Evolutionary conservation across 2,329 filamentous ascomycete genomes (phyloP).

Genomic region (Sordariomycetes sp.): DNA sequence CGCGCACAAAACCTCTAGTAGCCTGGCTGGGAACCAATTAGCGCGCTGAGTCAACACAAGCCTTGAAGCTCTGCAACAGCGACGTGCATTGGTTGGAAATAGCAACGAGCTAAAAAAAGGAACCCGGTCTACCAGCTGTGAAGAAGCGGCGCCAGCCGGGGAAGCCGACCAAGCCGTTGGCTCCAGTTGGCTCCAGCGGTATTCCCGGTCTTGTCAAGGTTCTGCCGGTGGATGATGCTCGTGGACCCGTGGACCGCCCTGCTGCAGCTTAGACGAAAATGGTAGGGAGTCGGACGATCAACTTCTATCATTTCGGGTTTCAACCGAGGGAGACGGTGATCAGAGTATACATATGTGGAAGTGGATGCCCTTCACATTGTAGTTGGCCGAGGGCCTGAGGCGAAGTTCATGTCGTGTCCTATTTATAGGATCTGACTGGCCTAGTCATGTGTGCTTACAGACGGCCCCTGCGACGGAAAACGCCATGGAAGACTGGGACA

Average conservation of each 20-base stretch:
- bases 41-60: not conserved
- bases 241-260: not conserved
- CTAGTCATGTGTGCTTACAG: too few relatives aligned
- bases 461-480: too few relatives aligned
- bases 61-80: not conserved
- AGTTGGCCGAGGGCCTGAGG: not conserved
- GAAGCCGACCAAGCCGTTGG: not conserved
- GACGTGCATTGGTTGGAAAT: not conserved
- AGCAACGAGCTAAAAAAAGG: not conserved
- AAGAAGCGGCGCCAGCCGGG: not conserved
- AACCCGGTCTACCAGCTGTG: not conserved
- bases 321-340: not conserved
- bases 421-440: too few relatives aligned
- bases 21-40: not conserved
- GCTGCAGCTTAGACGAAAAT: not conserved
- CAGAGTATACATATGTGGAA: not conserved
- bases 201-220: not conserved
- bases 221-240: not conserved
- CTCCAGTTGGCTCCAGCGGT: not conserved
- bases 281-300: not conserved
- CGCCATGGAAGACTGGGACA: too few relatives aligned
- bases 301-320: not conserved
- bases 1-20: not conserved
- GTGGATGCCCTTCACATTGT: too few relatives aligned
- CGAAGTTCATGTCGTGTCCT: not conserved